Conservation (phyloP, 352 stramenopile species). For the Globisporangium perplexum region DNA sequence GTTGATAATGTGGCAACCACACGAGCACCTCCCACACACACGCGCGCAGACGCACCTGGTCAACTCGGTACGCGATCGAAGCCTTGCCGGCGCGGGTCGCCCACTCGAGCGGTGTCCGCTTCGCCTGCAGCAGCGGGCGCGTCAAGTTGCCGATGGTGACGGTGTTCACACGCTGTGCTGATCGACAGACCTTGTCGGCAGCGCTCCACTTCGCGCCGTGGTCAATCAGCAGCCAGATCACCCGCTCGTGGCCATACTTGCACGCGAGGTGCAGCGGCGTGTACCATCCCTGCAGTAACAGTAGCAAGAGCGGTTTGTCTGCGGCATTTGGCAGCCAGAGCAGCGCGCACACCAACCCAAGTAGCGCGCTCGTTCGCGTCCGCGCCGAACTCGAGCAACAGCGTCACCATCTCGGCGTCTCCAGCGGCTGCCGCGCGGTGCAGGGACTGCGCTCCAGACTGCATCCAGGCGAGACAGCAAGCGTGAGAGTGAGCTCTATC, state of each 20-base stretch:
- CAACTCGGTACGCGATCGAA: slow-evolving; percentile 65
- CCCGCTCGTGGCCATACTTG: slow-evolving; percentile 49
- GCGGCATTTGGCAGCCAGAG: neutral
- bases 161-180: neutral
- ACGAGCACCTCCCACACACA: too few species aligned
- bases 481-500: neutral
- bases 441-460: slow-evolving; percentile 61
- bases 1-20: too few species aligned
- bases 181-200: slow-evolving; percentile 40
- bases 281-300: slow-evolving; percentile 52
- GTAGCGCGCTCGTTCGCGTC: slow-evolving; percentile 50
- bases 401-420: slow-evolving; percentile 30
- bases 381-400: slow-evolving; percentile 44
- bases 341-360: slow-evolving; percentile 33
- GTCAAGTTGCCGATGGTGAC: neutral
- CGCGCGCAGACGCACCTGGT: slow-evolving; percentile 30
- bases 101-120: slow-evolving; percentile 73
- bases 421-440: slow-evolving; percentile 55
- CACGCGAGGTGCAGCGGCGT: slow-evolving; percentile 70
- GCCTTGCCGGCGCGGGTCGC: slow-evolving; percentile 58
- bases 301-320: neutral
- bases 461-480: neutral
- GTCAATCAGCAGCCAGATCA: slow-evolving; percentile 62
- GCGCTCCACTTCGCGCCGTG: slow-evolving; percentile 51
- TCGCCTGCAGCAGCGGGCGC: slow-evolving; percentile 14